A percentile compares a stretch with the other conserved stretches of the same genome.
phyloP scores from a whole-genome alignment of 495 filamentous ascomycete genomes.

The Zalerion maritima region DNA sequence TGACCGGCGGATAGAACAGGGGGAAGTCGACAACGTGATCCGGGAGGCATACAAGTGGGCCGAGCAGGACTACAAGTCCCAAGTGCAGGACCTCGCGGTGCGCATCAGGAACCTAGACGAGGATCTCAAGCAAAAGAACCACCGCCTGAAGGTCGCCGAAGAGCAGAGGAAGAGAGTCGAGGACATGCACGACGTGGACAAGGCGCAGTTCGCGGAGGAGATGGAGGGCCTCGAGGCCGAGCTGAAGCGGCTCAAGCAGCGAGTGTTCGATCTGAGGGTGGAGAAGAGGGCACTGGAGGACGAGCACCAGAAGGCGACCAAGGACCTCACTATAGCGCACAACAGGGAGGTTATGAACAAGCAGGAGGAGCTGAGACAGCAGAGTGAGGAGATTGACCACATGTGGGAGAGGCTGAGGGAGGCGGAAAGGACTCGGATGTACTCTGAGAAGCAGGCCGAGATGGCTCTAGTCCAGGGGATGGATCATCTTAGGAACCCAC shows the following conservation, averaged over 20 bases:
- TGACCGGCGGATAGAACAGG: neutral
- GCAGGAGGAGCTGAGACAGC: too few relatives aligned
- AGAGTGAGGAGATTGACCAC: too few relatives aligned
- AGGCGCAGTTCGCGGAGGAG: neutral
- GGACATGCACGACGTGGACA: neutral
- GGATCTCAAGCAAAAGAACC: neutral
- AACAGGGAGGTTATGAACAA: too few relatives aligned
- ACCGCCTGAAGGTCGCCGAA: neutral
- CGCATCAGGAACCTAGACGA: neutral
- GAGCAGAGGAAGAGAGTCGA: neutral
- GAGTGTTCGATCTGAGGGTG: neutral
- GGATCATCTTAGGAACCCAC: too few relatives aligned
- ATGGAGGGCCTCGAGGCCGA: slow-evolving; percentile 1
- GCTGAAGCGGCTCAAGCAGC: neutral
- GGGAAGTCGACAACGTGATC: neutral
- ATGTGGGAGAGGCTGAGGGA: too few relatives aligned
- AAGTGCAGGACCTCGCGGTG: neutral
- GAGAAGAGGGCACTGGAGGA: neutral
- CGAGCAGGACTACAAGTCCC: neutral
- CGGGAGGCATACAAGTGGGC: neutral
- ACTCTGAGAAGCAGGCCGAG: too few relatives aligned
- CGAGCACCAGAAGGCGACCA: too few relatives aligned
- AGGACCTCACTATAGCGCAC: too few relatives aligned
- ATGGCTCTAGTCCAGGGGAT: too few relatives aligned
- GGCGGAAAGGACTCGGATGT: too few relatives aligned